Base-by-base conservation (phyloP, 1,284 basidiomycete genomes). In the Nidula niveotomentosa region DNA sequence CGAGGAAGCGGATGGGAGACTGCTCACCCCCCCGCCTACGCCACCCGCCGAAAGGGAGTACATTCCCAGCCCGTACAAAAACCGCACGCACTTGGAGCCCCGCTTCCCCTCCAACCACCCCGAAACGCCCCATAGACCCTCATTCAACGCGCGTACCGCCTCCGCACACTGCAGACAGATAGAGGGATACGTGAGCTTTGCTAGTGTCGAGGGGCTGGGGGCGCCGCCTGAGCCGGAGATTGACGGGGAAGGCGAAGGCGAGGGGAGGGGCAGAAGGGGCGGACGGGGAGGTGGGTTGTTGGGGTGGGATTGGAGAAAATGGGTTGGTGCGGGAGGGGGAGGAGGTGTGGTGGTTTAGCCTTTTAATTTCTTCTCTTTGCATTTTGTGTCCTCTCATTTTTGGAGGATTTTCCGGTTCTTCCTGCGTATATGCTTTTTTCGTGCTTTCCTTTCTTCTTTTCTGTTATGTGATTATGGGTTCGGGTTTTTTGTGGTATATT, bases 181-280 rank as follows among this genome's bases (percentile, higher is more conserved):
- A 53, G 77, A 84, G 17, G 87, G 88, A 1, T 89, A 88, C 60
- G 83, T 90, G 36, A 81, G 78, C 15, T 90, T 90, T 59, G 77
- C 84, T 35, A 80, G 74, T 53, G 78, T 90, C 8, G 86, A 87
- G 68, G 88, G 87, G n/a, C 72, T 90, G 30, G 87, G 88, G 0
- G 74, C 73, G 13, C 87, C 86, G 3, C 80, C 81, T 0, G 83
- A 76, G 49, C 67, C 65, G 35, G 56, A 58, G 41, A 54, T 62
- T 30, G 63, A 57, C 18, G 60, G 56, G 9, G 63, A 60, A 6
- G 58, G 61, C 17, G 56, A 58, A 17, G 59, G 59, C 39, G 61
- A 53, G 33, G 53, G 53, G 54, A 49, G 58, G 41, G 55, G 36
- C 30, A 30, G 30, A 30, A 30, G 30, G 30, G 30, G 30, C 30